These are phyloP conservation scores for Croton setiger DNA, from an alignment of 441 rosid species.

Conservation along the genomic window DNA sequence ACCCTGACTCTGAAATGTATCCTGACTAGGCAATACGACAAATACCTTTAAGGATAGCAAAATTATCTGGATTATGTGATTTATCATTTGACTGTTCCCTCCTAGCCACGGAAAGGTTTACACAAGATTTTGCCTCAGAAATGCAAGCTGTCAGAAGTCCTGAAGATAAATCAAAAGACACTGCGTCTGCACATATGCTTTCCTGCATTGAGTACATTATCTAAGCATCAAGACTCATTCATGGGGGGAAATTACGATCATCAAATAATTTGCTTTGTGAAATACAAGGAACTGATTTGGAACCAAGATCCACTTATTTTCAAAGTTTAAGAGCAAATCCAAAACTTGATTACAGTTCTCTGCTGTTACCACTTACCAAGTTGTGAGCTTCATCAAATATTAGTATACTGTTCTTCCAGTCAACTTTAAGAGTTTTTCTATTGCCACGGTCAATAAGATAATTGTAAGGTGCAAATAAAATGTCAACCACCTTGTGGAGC, in stretches of 20 bases:
- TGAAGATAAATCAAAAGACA: conserved; percentile 90
- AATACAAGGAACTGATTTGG: conserved; percentile 3
- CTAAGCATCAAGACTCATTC: conserved; percentile 22
- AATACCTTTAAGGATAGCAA: conserved; percentile 90
- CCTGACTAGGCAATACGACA: conserved; percentile 11
- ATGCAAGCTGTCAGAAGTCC: conserved; percentile 80
- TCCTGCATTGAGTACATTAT: conserved; percentile 51
- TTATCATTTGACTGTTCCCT: conserved; percentile 67
- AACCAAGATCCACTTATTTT: neutral
- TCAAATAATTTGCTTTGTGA: neutral
- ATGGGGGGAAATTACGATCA: conserved; percentile 2
- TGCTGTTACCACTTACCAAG: conserved; percentile 56
- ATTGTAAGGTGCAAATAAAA: conserved; percentile 90
- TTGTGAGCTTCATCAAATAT: conserved; percentile 99
- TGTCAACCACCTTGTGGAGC: conserved; percentile 83
- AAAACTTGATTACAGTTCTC: conserved; percentile 11
- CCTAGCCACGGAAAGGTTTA: conserved; percentile 63
- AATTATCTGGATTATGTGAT: conserved; percentile 76
- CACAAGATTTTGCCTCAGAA: conserved; percentile 81
- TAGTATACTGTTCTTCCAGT: conserved; percentile 66
- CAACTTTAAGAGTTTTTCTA: conserved; percentile 57
- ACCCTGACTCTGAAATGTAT: neutral
- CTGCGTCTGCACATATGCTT: conserved; percentile 91
- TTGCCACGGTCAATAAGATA: conserved; percentile 72
- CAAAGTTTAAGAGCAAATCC: neutral